These are phyloP conservation scores for Aspergillus latus DNA, from an alignment of 2,329 filamentous ascomycete genomes.

Conservation along the genomic window DNA sequence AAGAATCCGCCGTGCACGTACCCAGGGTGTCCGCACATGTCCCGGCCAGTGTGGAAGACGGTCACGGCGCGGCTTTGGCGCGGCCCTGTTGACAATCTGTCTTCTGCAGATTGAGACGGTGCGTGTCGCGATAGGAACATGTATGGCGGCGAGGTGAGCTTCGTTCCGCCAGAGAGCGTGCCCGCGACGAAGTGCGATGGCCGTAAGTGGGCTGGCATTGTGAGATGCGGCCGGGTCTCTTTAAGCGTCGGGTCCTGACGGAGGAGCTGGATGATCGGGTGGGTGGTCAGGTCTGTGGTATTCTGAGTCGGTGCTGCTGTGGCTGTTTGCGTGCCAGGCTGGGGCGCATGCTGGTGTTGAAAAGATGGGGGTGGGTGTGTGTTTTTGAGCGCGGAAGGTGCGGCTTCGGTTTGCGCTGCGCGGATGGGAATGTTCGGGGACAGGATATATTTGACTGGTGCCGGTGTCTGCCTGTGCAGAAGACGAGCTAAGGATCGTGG, in stretches of 20 bases:
- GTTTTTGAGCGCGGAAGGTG: constrained; percentile 5
- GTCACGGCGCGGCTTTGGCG: constrained; percentile 23
- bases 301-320: neutral
- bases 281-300: constrained; percentile 35
- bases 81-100: neutral
- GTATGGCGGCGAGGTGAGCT: constrained; percentile 74
- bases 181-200: constrained; percentile 76
- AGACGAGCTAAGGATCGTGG: constrained; percentile 8
- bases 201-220: constrained; percentile 69
- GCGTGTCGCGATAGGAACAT: constrained; percentile 27
- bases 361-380: constrained; percentile 10
- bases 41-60: constrained; percentile 34
- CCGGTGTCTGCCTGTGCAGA: constrained; percentile 7
- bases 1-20: constrained; percentile 39
- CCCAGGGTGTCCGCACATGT: constrained; percentile 38
- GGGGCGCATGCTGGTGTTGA: constrained; percentile 7
- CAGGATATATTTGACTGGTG: neutral
- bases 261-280: constrained; percentile 68
- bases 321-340: neutral
- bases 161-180: constrained; percentile 69
- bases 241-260: constrained; percentile 63
- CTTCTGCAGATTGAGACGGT: neutral
- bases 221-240: constrained; percentile 79
- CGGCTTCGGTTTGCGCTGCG: constrained; percentile 9
- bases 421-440: neutral